Conservation (phyloP, 352 stramenopile species). For the Phytophthora syringae region DNA sequence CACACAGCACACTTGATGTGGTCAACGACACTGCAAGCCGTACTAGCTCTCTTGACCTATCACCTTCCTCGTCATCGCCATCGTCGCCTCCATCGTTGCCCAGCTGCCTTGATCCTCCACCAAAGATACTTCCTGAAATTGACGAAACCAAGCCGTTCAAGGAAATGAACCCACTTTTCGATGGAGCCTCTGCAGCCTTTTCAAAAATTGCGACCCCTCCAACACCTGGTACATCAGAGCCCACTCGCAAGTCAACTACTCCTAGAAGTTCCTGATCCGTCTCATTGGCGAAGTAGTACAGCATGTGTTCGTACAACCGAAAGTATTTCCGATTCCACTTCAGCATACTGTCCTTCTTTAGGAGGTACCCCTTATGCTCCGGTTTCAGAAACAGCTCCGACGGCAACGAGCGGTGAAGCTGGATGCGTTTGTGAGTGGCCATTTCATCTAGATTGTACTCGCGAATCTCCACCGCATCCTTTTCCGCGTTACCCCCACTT, state of each 20-base stretch:
- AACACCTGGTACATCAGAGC: slow-evolving; percentile 71
- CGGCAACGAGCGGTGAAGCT: slow-evolving; percentile 82
- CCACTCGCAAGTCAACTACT: slow-evolving; percentile 80
- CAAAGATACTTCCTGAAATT: slow-evolving; percentile 83
- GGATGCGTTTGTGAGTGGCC: slow-evolving; percentile 78
- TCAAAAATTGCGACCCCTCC: slow-evolving; percentile 86
- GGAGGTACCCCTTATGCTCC: slow-evolving; percentile 79
- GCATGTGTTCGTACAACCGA: slow-evolving; percentile 85
- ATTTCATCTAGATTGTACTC: slow-evolving; percentile 92
- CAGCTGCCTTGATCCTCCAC: slow-evolving; percentile 56
- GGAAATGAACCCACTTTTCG: slow-evolving; percentile 74
- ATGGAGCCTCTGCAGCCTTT: slow-evolving; percentile 61
- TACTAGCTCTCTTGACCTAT: slow-evolving; percentile 60
- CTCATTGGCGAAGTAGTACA: slow-evolving; percentile 91
- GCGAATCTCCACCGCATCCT: slow-evolving; percentile 84
- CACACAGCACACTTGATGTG: slow-evolving; percentile 64
- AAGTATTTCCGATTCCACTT: slow-evolving; percentile 93
- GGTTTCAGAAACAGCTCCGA: slow-evolving; percentile 82
- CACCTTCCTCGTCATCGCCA: slow-evolving; percentile 50
- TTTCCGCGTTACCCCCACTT: slow-evolving; percentile 57
- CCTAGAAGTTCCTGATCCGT: slow-evolving; percentile 84
- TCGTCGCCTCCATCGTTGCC: slow-evolving; percentile 49
- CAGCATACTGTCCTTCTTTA: slow-evolving; percentile 90
- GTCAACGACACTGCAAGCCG: slow-evolving; percentile 77
- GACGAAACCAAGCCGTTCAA: slow-evolving; percentile 83